Percentiles rank a stretch among this genome's conserved stretches.
phyloP scores from a whole-genome alignment of 257 asterid species.

The Solanum appendiculatum region DNA sequence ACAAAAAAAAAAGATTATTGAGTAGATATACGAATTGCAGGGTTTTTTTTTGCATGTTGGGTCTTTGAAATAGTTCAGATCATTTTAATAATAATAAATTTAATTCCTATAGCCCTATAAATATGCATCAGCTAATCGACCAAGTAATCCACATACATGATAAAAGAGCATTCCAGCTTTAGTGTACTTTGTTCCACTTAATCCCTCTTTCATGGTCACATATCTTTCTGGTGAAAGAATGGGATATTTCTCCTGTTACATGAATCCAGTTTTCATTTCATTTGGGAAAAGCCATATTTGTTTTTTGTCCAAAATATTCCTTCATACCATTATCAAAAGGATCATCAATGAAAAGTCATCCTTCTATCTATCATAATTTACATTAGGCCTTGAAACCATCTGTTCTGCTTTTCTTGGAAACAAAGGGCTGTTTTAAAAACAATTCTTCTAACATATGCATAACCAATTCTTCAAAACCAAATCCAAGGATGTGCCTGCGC shows the following conservation, averaged over 20 bases:
- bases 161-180: not conserved
- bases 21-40: not conserved
- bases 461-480: not conserved
- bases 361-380: not conserved
- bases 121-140: not conserved
- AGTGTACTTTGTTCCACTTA: not conserved
- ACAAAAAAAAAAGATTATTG: not conserved
- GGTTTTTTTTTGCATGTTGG: not conserved
- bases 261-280: not conserved
- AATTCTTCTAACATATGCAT: not conserved
- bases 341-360: not conserved
- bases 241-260: not conserved
- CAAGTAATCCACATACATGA: not conserved
- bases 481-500: not conserved
- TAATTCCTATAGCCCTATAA: not conserved
- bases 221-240: not conserved
- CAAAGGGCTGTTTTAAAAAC: not conserved
- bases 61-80: not conserved
- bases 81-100: not conserved
- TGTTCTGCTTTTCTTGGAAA: not conserved
- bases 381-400: not conserved
- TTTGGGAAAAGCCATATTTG: not conserved
- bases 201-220: not conserved
- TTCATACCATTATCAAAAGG: not conserved
- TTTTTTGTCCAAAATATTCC: not conserved